Evolutionary conservation across 768 basidiomycete genomes (phyloP).

Genomic region (Phallus indusiatus): DNA sequence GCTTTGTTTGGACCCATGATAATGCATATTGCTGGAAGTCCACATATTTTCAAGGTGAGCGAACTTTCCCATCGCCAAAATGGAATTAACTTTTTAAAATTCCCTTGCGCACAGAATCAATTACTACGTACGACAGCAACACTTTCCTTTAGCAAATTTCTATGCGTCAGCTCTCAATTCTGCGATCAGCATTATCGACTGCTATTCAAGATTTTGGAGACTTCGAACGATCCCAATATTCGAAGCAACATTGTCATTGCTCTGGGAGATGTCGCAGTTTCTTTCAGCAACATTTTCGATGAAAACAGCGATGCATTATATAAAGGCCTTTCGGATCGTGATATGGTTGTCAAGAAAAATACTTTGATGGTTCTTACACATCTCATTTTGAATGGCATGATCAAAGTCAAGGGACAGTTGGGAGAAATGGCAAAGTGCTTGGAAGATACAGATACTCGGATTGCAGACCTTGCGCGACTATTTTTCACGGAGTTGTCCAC

Average conservation of each 20-base stretch:
- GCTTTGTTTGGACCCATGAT: slow-evolving; percentile 85
- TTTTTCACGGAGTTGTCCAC: slow-evolving; percentile 96
- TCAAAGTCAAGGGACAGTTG: slow-evolving; percentile 98
- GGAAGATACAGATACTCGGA: slow-evolving; percentile 79
- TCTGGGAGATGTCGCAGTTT: slow-evolving; percentile 93
- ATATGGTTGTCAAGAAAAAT: slow-evolving; percentile 95
- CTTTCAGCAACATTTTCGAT: slow-evolving; percentile 95
- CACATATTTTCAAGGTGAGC: slow-evolving; percentile 80
- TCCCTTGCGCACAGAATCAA: slow-evolving; percentile 48
- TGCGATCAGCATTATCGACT: slow-evolving; percentile 85
- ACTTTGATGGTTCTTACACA: slow-evolving; percentile 98
- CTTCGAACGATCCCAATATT: slow-evolving; percentile 80
- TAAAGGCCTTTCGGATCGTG: slow-evolving; percentile 80
- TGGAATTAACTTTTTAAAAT: background rate
- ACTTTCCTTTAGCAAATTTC: slow-evolving; percentile 88
- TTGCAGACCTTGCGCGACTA: slow-evolving; percentile 91
- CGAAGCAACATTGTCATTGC: slow-evolving; percentile 97
- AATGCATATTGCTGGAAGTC: slow-evolving; percentile 83
- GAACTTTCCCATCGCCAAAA: background rate
- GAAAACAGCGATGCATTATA: slow-evolving; percentile 96
- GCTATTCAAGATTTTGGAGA: slow-evolving; percentile 91
- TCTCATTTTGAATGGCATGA: slow-evolving; percentile 96
- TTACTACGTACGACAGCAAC: slow-evolving; percentile 82
- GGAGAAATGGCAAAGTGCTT: slow-evolving; percentile 99
- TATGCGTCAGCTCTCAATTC: slow-evolving; percentile 90